Conservation (phyloP, 164 flowering plant genomes). For the Hamamelis virginiana region DNA sequence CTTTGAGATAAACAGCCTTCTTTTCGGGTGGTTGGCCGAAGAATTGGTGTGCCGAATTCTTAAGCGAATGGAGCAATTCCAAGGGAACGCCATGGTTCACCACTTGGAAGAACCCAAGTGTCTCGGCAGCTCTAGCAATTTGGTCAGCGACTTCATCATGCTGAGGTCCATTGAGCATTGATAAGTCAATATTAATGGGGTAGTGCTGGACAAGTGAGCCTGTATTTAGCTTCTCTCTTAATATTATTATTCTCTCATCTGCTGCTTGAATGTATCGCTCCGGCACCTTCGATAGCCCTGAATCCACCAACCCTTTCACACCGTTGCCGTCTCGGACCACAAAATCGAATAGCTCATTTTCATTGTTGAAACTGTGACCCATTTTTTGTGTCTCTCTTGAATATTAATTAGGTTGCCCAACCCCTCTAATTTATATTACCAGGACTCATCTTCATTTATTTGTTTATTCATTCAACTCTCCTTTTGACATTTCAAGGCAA, state of each 20-base stretch:
- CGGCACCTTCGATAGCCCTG: slow-evolving; percentile 31
- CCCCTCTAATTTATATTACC: no score
- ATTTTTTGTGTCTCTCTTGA: slow-evolving; percentile 12
- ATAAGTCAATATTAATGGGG: slow-evolving; percentile 43
- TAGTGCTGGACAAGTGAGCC: background rate
- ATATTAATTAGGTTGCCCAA: no score
- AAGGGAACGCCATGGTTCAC: slow-evolving; percentile 42
- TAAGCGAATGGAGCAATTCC: slow-evolving; percentile 36
- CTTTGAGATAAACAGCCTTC: slow-evolving; percentile 35
- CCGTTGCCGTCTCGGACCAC: slow-evolving; percentile 40
- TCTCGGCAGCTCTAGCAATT: slow-evolving; percentile 32
- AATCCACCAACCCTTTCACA: slow-evolving; percentile 43
- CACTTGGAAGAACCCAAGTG: slow-evolving; percentile 46
- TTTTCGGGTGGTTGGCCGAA: slow-evolving; percentile 30
- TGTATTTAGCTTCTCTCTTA: slow-evolving; percentile 13
- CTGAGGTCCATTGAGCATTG: slow-evolving; percentile 30
- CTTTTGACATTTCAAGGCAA: no score
- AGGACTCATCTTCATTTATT: no score
- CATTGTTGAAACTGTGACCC: slow-evolving; percentile 21
- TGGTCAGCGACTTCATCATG: slow-evolving; percentile 24
- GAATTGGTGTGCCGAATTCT: slow-evolving; percentile 30
- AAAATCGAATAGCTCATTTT: slow-evolving; percentile 29
- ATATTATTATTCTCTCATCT: slow-evolving; percentile 27
- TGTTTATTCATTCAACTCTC: no score
- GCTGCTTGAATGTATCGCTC: slow-evolving; percentile 32